Base-by-base conservation (phyloP, 495 filamentous ascomycete genomes). In the Podospora conica region DNA sequence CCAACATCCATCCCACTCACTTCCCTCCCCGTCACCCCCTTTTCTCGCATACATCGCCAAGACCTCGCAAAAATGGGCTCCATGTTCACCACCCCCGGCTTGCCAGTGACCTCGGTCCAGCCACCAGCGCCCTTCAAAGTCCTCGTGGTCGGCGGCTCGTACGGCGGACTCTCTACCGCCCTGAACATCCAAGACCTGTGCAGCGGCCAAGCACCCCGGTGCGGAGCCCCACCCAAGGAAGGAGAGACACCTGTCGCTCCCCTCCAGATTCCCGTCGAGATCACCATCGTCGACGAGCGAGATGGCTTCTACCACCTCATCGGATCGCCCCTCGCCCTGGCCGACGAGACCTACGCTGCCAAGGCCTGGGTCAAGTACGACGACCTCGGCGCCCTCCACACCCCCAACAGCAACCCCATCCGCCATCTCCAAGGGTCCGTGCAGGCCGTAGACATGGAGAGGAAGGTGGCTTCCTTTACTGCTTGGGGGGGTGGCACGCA, bases 301-400 rank as follows among this genome's bases (percentile, higher is more conserved):
- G 89, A 91, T 80, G 89, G 89, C 25, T 90, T 83, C 73, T 90
- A 78, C 71, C 88, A 91, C 69, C 69, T 86, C 22, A 89, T 91
- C 69, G 88, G 88, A 27, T 79, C 78, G 3, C 89, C 88, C 9
- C 81, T 90, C 11, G 86, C 86, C 1, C 79, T 89, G 9, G 82
- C 86, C 2, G 83, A 83, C 8, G 77, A 79, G 29, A 73, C 79
- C 53, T 86, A 83, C 61, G 82, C 86, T 9, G 70, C 78, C 58
- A 82, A 84, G 64, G 81, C 83, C 53, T 91, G 89, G 89, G 82
- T 82, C 63, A 81, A 78, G 29, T 90, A 83, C 70, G 76, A 79
- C 55, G 82, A 87, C 55, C 84, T 91, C 40, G 83, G 84, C 0
- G 84, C 84, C 6, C 74, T 91, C 15, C 79, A 80, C 22, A 75